These are phyloP conservation scores for Argentina anserina DNA, from an alignment of 306 rosid species.

Conservation along the genomic window DNA sequence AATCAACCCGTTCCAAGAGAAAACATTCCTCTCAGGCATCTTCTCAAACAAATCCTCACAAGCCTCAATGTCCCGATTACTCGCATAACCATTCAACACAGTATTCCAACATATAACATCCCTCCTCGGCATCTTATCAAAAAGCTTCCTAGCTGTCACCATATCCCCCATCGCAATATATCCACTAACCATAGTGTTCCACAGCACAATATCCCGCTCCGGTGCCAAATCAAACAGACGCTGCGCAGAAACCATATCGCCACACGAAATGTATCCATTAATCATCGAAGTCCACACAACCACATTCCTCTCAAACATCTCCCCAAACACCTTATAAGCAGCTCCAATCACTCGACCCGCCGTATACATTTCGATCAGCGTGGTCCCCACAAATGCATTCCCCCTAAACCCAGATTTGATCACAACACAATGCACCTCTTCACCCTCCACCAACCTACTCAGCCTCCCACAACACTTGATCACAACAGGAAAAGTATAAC, in stretches of 20 bases:
- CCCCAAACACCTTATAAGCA: slow-evolving; percentile 64
- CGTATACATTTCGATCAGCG: slow-evolving; percentile 63
- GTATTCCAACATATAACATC: slow-evolving; percentile 78
- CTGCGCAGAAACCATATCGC: slow-evolving; percentile 50
- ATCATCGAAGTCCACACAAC: slow-evolving; percentile 75
- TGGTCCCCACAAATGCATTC: slow-evolving; percentile 49
- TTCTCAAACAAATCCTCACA: slow-evolving; percentile 57
- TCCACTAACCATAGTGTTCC: slow-evolving; percentile 65
- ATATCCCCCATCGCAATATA: slow-evolving; percentile 50
- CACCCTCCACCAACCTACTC: slow-evolving; percentile 48
- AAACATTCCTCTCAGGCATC: slow-evolving; percentile 65
- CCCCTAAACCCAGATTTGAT: slow-evolving; percentile 48
- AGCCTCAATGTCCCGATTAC: slow-evolving; percentile 39
- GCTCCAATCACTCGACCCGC: slow-evolving; percentile 32
- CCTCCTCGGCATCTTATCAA: slow-evolving; percentile 53
- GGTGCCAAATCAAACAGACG: slow-evolving; percentile 61
- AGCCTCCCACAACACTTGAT: slow-evolving; percentile 51
- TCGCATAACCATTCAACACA: slow-evolving; percentile 61
- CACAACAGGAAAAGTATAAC: slow-evolving; percentile 63
- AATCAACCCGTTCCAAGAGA: slow-evolving; percentile 73
- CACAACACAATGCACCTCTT: slow-evolving; percentile 53
- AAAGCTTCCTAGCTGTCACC: slow-evolving; percentile 51
- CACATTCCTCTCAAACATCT: slow-evolving; percentile 60
- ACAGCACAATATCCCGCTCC: slow-evolving; percentile 58
- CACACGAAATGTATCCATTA: slow-evolving; percentile 39